A percentile compares a stretch with the other conserved stretches of the same genome.
Conservation (phyloP, 164 flowering plant species). For the Vitis labrusca region DNA sequence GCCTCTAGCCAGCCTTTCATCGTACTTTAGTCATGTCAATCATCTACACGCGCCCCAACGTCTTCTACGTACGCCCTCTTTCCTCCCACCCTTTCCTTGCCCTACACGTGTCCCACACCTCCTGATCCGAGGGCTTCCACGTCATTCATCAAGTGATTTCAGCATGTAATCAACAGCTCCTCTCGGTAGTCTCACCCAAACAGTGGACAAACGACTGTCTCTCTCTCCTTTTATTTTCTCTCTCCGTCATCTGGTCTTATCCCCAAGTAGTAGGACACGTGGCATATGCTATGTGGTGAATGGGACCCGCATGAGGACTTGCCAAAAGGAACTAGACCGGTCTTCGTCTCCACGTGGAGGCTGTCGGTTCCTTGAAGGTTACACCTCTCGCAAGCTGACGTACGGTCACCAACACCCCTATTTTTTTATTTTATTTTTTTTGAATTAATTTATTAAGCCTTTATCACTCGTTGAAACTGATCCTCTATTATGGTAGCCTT, state of each 20-base stretch:
- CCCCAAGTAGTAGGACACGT: constrained; percentile 14
- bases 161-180: too few species aligned
- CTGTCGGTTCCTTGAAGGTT: constrained; percentile 22
- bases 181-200: too few species aligned
- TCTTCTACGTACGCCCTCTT: not conserved
- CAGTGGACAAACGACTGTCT: not conserved
- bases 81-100: not conserved
- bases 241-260: not conserved
- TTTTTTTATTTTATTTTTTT: too few species aligned
- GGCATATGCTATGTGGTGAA: constrained; percentile 12
- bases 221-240: not conserved
- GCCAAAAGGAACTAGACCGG: constrained; percentile 44
- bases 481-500: not conserved
- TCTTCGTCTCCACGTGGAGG: constrained; percentile 23
- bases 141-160: too few species aligned
- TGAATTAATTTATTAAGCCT: too few species aligned
- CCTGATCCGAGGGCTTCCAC: not conserved
- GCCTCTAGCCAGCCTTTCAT: constrained; percentile 30
- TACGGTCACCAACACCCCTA: constrained; percentile 16
- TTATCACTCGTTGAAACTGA: too few species aligned
- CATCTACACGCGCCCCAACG: constrained; percentile 17
- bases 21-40: constrained; percentile 44
- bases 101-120: constrained; percentile 3
- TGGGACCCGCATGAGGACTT: constrained; percentile 21
- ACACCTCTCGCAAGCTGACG: constrained; percentile 8